A percentile compares a stretch with the other conserved stretches of the same genome.
phyloP scores from a whole-genome alignment of 2,329 filamentous ascomycete genomes.

The Aspergillus pseudonomiae region DNA sequence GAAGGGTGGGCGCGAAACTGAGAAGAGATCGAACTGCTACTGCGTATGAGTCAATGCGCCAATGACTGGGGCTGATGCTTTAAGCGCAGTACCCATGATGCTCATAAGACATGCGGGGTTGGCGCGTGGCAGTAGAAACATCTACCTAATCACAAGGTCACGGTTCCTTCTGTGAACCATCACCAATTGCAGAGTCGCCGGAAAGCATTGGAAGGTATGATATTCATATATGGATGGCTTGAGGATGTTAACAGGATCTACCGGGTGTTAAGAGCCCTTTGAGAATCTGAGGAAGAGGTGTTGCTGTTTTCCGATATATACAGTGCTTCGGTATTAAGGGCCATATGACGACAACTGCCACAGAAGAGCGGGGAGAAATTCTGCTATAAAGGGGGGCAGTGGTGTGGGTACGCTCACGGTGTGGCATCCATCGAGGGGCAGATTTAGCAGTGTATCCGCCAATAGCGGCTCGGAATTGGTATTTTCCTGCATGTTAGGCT shows the following conservation, averaged over 20 bases:
- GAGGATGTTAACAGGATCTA: neutral
- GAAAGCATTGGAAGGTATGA: constrained; percentile 6
- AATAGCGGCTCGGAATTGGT: constrained; percentile 15
- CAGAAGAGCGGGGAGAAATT: constrained; percentile 17
- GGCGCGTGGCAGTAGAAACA: constrained; percentile 24
- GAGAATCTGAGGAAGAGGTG: neutral
- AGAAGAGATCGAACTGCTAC: constrained; percentile 11
- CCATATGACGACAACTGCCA: constrained; percentile 26
- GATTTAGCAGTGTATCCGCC: constrained; percentile 14
- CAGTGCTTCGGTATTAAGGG: neutral
- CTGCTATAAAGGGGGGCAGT: neutral
- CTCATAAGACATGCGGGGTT: constrained; percentile 30
- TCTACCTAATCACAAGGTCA: constrained; percentile 4
- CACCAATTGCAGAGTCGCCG: constrained; percentile 12
- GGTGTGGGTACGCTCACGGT: constrained; percentile 4
- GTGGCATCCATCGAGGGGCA: constrained; percentile 15
- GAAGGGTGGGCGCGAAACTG: constrained; percentile 1
- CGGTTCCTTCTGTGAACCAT: neutral
- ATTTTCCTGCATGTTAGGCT: constrained; percentile 16
- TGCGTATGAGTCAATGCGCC: constrained; percentile 27
- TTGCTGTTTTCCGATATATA: neutral
- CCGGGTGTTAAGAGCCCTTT: neutral
- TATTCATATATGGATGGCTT: constrained; percentile 14
- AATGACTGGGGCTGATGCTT: constrained; percentile 21
- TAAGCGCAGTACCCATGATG: constrained; percentile 19